A percentile compares a stretch with the other conserved stretches of the same genome.
Conservation (phyloP, 768 basidiomycete species). For the Mycena kentingensis region DNA sequence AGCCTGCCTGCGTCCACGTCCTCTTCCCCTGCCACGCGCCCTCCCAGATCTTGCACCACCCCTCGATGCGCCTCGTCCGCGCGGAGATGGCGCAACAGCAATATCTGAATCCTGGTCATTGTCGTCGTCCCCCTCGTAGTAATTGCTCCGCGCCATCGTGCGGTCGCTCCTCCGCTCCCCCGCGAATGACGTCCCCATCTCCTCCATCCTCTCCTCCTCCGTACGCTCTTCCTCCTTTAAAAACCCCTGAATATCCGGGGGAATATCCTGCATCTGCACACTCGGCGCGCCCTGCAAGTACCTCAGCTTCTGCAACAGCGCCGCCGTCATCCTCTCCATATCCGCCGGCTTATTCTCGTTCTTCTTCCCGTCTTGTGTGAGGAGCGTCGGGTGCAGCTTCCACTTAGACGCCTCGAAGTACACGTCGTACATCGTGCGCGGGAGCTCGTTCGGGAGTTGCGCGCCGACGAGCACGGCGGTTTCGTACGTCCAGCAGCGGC, state of each 20-base stretch:
- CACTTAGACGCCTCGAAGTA: constrained; percentile 92
- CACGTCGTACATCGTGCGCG: constrained; percentile 84
- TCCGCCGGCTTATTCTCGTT: constrained; percentile 86
- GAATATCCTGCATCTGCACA: constrained; percentile 94
- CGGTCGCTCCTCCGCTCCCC: constrained; percentile 59
- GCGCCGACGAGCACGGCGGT: constrained; percentile 89
- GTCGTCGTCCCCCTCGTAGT: constrained; percentile 72
- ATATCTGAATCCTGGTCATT: constrained; percentile 50
- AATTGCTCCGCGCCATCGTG: constrained; percentile 64
- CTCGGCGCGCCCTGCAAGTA: constrained; percentile 95
- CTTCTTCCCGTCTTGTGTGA: constrained; percentile 85
- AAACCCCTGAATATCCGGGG: constrained; percentile 82
- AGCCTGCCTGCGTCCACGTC: constrained; percentile 32
- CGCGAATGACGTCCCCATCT: constrained; percentile 53
- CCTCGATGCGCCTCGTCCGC: constrained; percentile 9
- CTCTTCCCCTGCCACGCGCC: constrained; percentile 37
- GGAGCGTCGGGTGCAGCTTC: constrained; percentile 91
- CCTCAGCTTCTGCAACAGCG: constrained; percentile 82
- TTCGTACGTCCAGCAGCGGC: constrained; percentile 99
- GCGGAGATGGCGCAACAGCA: constrained; percentile 23
- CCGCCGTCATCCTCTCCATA: constrained; percentile 82
- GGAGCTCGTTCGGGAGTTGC: constrained; percentile 82
- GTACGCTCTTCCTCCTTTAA: constrained; percentile 71
- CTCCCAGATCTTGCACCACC: constrained; percentile 26
- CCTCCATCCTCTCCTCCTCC: constrained; percentile 71